Base-by-base conservation (phyloP, 768 basidiomycete species). In the Agrocybe chaxingu region DNA sequence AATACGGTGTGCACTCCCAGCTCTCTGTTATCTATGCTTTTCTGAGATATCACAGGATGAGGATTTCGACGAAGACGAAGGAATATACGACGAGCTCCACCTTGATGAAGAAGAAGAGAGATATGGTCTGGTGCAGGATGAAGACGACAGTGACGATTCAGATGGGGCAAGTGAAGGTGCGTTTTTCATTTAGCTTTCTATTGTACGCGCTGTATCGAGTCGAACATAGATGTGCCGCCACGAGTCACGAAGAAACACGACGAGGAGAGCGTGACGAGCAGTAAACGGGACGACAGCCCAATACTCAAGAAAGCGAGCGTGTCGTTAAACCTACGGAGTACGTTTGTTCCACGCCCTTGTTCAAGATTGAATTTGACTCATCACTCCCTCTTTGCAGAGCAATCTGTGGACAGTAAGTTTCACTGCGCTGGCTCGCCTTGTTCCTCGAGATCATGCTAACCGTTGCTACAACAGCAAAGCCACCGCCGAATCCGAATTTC, bases 51-150 rank as follows among this genome's bases (percentile, higher is more conserved):
- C 47, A 30, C 66, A 98, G 97, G 93, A 96, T 47, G 97, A 98
- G 61, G 89, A 91, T 60, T 99, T 97, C 67, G 94, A 98, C 51
- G 95, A 96, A 66, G 92, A 98, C 62, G 89, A 94, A 65, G 94
- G 92, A 42, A 89, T 99, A 45, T 99, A 99, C 62, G 97, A 98
- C 59, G 97, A 98, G 11, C 90, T 99, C 54, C 91, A 91, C 61
- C 86, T 99, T 41, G 91, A 97, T 59, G 96, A 97, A 63, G 93
- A 97, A 66, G 96, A 98, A 63, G 93, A 93, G 72, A 88, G 90
- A 63, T 93, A 94, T 63, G 89, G 90, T 48, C 74, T 90, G 38
- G 80, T 79, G 47, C 74, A 84, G 45, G 89, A 93, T 44, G 83
- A 92, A 11, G 84, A 82, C 42, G 83, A 89, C 8, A 87, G 81